phyloP scores from a whole-genome alignment of 371 early-diverging fungal species.

The Gilbertella persicaria region DNA sequence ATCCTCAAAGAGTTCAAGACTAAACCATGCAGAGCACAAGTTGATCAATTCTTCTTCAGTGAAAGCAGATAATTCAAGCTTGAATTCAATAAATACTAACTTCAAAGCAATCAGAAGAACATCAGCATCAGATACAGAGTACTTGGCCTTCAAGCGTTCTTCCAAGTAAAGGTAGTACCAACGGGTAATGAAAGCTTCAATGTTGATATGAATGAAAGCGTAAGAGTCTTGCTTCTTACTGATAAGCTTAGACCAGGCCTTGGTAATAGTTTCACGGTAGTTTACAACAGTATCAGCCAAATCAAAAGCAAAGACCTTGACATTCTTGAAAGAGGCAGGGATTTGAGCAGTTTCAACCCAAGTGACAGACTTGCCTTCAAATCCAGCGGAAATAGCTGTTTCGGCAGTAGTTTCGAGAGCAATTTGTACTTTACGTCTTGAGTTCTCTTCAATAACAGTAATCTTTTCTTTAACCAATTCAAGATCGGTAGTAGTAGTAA shows the following conservation, averaged over 20 bases:
- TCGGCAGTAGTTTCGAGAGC: constrained; percentile 28
- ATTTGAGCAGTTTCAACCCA: constrained; percentile 39
- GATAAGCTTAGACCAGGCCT: constrained; percentile 21
- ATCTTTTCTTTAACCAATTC: constrained; percentile 20
- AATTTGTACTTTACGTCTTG: constrained; percentile 23
- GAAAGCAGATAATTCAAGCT: constrained; percentile 20
- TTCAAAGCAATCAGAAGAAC: constrained; percentile 26
- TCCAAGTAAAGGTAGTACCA: constrained; percentile 41
- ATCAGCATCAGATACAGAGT: constrained; percentile 21
- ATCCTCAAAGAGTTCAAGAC: constrained; percentile 34
- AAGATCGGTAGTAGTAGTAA: constrained; percentile 4
- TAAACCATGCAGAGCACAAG: constrained; percentile 32
- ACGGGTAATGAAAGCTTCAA: constrained; percentile 23
- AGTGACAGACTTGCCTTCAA: constrained; percentile 42
- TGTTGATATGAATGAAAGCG: constrained; percentile 22
- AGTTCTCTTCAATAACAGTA: constrained; percentile 19
- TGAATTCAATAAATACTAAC: constrained; percentile 23
- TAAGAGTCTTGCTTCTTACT: constrained; percentile 5
- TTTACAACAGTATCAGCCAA: constrained; percentile 38
- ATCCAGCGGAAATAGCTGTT: constrained; percentile 31
- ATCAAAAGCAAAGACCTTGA: constrained; percentile 43
- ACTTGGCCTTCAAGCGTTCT: constrained; percentile 12
- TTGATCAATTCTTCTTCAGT: constrained; percentile 23
- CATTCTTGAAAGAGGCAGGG: constrained; percentile 34
- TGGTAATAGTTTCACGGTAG: constrained; percentile 26